These are phyloP conservation scores for Ganoderma leucocontextum DNA, from an alignment of 1,284 basidiomycete genomes.

Conservation along the genomic window DNA sequence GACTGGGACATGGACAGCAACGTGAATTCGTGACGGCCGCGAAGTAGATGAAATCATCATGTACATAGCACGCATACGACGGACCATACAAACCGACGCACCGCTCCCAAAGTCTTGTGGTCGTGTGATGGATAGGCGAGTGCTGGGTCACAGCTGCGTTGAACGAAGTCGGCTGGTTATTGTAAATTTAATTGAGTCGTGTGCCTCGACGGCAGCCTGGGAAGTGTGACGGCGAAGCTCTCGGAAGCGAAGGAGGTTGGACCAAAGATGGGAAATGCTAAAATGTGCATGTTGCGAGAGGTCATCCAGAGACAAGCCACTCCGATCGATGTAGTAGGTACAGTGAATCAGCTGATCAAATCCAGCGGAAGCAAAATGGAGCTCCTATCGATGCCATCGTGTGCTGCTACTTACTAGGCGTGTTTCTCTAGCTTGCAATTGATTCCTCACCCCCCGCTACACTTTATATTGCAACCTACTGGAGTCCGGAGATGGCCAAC, in stretches of 20 bases:
- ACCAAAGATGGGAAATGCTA: not conserved
- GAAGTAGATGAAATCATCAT: not conserved
- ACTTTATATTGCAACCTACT: not conserved
- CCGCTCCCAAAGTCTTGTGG: not conserved
- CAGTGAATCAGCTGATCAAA: slow-evolving; percentile 1
- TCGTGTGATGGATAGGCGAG: not conserved
- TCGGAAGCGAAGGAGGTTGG: not conserved
- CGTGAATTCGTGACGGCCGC: not conserved
- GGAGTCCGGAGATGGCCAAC: not conserved
- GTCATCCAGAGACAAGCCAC: not conserved
- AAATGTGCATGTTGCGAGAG: not conserved
- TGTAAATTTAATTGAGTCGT: not conserved
- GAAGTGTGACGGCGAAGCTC: not conserved
- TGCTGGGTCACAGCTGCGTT: not conserved
- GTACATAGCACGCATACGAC: not conserved
- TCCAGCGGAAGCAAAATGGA: not conserved
- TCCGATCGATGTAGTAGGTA: not conserved
- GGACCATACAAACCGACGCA: not conserved
- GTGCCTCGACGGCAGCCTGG: not conserved
- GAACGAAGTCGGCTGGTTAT: not conserved
- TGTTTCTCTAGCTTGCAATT: slow-evolving; percentile 8
- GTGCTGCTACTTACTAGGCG: not conserved
- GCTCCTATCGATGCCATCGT: slow-evolving; percentile 16
- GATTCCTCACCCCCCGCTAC: not conserved
- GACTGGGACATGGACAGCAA: not conserved